Evolutionary conservation across 805 yeast species (phyloP).

Genomic region (Myxozyma nipponensis): DNA sequence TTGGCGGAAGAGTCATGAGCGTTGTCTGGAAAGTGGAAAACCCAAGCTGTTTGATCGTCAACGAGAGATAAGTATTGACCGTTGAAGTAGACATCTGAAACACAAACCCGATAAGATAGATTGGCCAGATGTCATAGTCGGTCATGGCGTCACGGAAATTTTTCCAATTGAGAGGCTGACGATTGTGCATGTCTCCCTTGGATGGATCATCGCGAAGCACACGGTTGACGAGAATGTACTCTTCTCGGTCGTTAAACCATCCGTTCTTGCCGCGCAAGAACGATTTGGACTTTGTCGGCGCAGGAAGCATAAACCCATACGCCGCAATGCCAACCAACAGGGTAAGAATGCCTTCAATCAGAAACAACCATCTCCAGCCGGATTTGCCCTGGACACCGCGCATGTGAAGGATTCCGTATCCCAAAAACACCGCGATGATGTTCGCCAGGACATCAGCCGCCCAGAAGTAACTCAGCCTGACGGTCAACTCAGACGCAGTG

Average conservation of each 20-base stretch:
- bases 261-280: conserved; percentile 49
- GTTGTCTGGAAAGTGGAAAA: conserved; percentile 50
- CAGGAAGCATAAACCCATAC: conserved; percentile 52
- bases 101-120: conserved; percentile 47
- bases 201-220: conserved; percentile 60
- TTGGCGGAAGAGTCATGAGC: conserved; percentile 50
- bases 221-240: conserved; percentile 54
- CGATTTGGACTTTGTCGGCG: conserved; percentile 51
- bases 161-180: conserved; percentile 47
- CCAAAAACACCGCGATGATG: conserved; percentile 44
- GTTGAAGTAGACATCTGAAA: conserved; percentile 42
- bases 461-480: conserved; percentile 54
- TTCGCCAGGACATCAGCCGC: conserved; percentile 47
- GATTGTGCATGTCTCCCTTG: conserved; percentile 62
- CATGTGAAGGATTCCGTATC: conserved; percentile 50
- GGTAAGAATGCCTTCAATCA: conserved; percentile 58
- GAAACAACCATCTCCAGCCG: conserved; percentile 62
- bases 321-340: conserved; percentile 49
- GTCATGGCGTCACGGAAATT: conserved; percentile 42
- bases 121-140: conserved; percentile 55
- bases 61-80: conserved; percentile 44
- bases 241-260: conserved; percentile 52
- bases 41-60: conserved; percentile 47
- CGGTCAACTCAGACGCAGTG: conserved; percentile 50
- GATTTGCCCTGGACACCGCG: conserved; percentile 42